Base-by-base conservation (phyloP, 2,329 filamentous ascomycete genomes). In the Fusarium buxicola region DNA sequence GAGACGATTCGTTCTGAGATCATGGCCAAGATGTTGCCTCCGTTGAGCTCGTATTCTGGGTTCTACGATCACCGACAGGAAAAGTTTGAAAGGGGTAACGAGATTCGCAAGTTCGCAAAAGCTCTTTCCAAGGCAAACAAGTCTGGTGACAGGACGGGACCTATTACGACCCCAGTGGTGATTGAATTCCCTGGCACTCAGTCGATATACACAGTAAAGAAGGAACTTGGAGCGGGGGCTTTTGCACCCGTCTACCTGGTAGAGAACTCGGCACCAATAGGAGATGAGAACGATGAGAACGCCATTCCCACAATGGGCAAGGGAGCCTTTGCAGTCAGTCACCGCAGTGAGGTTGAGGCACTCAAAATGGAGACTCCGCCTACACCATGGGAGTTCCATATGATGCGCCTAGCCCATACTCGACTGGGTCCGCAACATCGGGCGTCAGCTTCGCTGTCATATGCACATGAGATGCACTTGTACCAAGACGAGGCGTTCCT, bases 171-270 rank as follows among this genome's bases (percentile, higher is more conserved):
- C 38, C 84, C 87, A 0, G 87, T 92, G 0, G 80, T 85, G 5
- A 82, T 98, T 18, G 81, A 86, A 36, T 91, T 97, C 58, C 82
- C 86, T 0, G 86, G 86, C 34, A 82, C 86, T 3, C 78, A 84
- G 18, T 82, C 88, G 34, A 85, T 84, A 36, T 99, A 97, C 75
- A 89, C 86, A 2, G 78, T 98, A 54, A 92, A 90, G 72, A 87
- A 89, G 45, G 93, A 98, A 74, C 86, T 99, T 11, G 95, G 95
- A 1, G 92, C 93, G 25, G 95, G 95, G 8, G 95, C 95, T 1
- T 99, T 96, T 76, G 95, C 94, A 1, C 94, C 95, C 0, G 95
- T 99, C 3, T 99, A 97, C 73, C 86, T 99, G 1, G 89, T 94
- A 8, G 92, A 97, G 72, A 90, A 89, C 68, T 84, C 86, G n/a